Conservation (phyloP, 2,329 filamentous ascomycete species). For the Ophiostoma australiae region DNA sequence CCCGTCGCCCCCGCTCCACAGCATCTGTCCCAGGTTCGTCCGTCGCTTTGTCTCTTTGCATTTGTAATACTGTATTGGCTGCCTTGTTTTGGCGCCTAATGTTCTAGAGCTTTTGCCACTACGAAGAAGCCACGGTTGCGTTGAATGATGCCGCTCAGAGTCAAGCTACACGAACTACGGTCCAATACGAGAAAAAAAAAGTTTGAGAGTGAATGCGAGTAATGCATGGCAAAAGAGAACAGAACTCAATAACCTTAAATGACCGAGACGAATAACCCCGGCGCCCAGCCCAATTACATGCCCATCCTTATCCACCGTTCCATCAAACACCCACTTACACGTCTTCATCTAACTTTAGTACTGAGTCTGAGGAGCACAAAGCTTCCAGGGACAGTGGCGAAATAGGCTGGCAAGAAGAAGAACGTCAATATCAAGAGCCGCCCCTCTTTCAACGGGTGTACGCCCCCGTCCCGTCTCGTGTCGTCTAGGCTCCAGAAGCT, state of each 20-base stretch:
- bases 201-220: constrained; percentile 2
- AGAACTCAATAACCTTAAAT: constrained; percentile 2
- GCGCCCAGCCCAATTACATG: constrained; percentile 1
- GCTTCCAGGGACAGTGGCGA: neutral
- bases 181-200: constrained; percentile 5
- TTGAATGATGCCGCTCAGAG: neutral
- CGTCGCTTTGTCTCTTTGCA: constrained; percentile 2
- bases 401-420: neutral
- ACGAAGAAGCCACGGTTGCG: constrained; percentile 25
- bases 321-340: constrained; percentile 20
- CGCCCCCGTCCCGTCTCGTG: neutral
- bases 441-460: constrained; percentile 15
- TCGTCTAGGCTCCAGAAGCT: constrained; percentile 7
- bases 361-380: neutral
- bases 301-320: constrained; percentile 14
- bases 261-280: constrained; percentile 1
- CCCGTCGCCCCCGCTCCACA: neutral
- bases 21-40: neutral
- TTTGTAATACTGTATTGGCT: constrained; percentile 15
- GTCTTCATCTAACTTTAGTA: neutral
- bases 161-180: neutral
- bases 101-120: constrained; percentile 20
- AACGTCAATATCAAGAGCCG: neutral
- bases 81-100: constrained; percentile 20
- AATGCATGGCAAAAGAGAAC: constrained; percentile 3